A percentile compares a stretch with the other conserved stretches of the same genome.
These are phyloP conservation scores for Acer yangbiense DNA, from an alignment of 345 rosid genomes.

Conservation along the genomic window DNA sequence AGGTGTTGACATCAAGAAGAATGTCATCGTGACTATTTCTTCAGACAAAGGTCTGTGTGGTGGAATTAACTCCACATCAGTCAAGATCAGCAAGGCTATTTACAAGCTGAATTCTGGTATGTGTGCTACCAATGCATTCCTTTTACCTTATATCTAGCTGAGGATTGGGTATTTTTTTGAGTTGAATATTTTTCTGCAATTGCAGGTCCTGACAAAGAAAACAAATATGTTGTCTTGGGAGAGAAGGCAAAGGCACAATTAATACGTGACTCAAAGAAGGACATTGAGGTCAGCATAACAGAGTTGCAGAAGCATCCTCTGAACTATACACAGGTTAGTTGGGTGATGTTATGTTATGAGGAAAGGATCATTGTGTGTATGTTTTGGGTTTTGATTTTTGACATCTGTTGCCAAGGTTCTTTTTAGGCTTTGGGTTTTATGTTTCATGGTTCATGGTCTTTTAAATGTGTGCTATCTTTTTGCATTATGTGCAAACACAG, in stretches of 20 bases:
- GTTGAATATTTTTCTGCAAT: constrained; percentile 20
- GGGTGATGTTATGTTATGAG: not conserved
- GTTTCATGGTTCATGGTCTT: not conserved
- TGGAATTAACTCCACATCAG: constrained; percentile 93
- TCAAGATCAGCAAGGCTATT: constrained; percentile 77
- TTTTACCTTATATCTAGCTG: not conserved
- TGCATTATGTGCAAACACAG: too few relatives aligned
- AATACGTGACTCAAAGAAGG: constrained; percentile 83
- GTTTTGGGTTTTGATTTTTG: not conserved
- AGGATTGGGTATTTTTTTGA: not conserved
- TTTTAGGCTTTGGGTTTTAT: not conserved
- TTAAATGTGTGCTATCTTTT: not conserved
- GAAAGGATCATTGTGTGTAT: not conserved
- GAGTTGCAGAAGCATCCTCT: constrained; percentile 92
- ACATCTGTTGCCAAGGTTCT: not conserved
- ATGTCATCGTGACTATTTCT: constrained; percentile 83
- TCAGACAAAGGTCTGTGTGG: constrained; percentile 99
- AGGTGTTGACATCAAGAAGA: constrained; percentile 96
- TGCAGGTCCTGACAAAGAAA: constrained; percentile 87
- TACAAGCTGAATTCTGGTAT: constrained; percentile 73
- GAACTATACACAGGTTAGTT: constrained; percentile 81
- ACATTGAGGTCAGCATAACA: constrained; percentile 56
- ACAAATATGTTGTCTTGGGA: constrained; percentile 79
- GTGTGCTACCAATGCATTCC: constrained; percentile 9
- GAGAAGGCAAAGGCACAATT: constrained; percentile 89